Percentiles rank a stretch among this genome's conserved stretches.
Evolutionary conservation across 2,329 filamentous ascomycete genomes (phyloP).

Genomic region (Talaromyces sp.): DNA sequence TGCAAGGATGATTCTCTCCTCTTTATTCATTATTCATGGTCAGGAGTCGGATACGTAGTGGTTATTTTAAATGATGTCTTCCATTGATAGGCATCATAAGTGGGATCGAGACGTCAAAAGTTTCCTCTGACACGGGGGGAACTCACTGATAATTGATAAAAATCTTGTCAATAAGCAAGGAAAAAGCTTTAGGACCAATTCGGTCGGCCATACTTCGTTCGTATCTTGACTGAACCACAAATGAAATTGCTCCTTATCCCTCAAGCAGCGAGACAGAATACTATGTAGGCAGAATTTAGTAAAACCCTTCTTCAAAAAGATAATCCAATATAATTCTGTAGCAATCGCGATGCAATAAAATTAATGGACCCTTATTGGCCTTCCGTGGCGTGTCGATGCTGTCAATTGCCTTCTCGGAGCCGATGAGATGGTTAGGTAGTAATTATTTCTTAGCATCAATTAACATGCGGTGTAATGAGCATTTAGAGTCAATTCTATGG

Average conservation of each 20-base stretch:
- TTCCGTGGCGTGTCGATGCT: not conserved
- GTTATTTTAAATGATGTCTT: not conserved
- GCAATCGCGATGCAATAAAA: not conserved
- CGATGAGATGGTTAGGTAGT: not conserved
- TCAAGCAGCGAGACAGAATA: not conserved
- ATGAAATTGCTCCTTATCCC: not conserved
- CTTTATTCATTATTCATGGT: not conserved
- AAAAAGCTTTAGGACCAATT: not conserved
- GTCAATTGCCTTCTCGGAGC: not conserved
- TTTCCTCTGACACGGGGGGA: not conserved
- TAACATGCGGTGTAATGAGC: not conserved
- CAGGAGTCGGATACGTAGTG: not conserved
- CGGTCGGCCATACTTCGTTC: not conserved
- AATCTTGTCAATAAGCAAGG: not conserved
- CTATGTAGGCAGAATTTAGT: not conserved
- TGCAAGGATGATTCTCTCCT: not conserved
- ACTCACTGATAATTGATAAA: not conserved
- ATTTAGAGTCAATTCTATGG: not conserved
- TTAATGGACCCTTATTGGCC: not conserved
- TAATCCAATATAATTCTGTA: not conserved
- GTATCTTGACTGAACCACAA: not conserved
- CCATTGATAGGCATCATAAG: not conserved
- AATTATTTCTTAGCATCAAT: not conserved
- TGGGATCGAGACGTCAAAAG: not conserved
- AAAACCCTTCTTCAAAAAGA: not conserved